Evolutionary conservation across 2,329 filamentous ascomycete species (phyloP).

Genomic region (Lachnellula occidentalis): DNA sequence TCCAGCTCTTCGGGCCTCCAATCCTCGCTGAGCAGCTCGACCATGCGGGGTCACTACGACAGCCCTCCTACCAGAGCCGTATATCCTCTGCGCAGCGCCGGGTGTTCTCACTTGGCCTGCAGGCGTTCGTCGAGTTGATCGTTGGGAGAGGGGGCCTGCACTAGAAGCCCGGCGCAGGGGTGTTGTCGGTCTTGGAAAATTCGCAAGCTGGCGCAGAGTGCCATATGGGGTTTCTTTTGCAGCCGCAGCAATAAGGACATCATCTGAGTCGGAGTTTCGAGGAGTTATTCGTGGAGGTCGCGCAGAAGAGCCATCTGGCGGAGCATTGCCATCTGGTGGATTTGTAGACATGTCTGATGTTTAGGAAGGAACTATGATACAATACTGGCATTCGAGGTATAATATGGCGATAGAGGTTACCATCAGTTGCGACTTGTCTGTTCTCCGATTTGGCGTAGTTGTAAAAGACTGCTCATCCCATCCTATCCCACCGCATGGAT

Average conservation of each 20-base stretch:
- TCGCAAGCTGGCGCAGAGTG: conserved; percentile 21
- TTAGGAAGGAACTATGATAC: not conserved
- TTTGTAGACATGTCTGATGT: not conserved
- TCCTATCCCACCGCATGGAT: no score
- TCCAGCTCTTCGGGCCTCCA: conserved; percentile 54
- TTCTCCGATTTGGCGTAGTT: no score
- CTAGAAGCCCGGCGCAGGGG: conserved; percentile 28
- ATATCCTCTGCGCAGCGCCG: conserved; percentile 11
- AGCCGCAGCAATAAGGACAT: conserved; percentile 2
- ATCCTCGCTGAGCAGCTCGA: conserved; percentile 52
- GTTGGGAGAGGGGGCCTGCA: conserved; percentile 25
- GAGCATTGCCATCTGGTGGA: not conserved
- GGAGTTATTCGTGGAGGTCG: conserved; percentile 21
- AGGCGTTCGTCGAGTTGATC: conserved; percentile 25
- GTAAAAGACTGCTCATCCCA: no score
- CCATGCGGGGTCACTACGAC: conserved; percentile 49
- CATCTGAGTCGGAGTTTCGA: conserved; percentile 21
- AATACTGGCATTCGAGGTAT: no score
- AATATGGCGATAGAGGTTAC: no score
- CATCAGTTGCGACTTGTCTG: no score
- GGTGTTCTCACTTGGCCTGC: conserved; percentile 24
- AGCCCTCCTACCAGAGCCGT: conserved; percentile 24
- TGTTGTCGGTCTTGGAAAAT: conserved; percentile 28
- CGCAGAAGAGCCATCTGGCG: not conserved
- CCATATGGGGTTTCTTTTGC: conserved; percentile 27